Conservation (phyloP, 345 rosid genomes). For the Boechera retrofracta region DNA sequence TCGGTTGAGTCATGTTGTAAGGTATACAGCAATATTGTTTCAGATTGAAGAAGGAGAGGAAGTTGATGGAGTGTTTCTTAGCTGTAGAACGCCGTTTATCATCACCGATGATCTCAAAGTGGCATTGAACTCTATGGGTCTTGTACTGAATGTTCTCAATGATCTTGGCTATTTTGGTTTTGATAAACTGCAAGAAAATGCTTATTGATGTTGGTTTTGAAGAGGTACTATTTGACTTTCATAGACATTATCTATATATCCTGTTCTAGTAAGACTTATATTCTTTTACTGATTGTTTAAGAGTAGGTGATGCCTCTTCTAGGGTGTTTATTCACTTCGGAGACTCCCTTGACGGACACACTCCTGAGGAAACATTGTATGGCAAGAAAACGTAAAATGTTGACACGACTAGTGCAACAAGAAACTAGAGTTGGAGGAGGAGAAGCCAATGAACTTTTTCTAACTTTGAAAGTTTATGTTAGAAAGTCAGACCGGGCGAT, state of each 20-base stretch:
- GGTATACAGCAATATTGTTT: background rate
- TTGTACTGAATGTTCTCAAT: too few relatives aligned
- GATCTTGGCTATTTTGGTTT: too few relatives aligned
- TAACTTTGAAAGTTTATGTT: constrained; percentile 11
- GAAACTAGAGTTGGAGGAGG: background rate
- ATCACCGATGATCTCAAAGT: too few relatives aligned
- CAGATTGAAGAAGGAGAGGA: too few relatives aligned
- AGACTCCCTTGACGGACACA: constrained; percentile 28
- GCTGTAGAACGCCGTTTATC: too few relatives aligned
- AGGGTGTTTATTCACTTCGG: constrained; percentile 13
- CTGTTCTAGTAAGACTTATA: too few relatives aligned
- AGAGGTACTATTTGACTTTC: too few relatives aligned
- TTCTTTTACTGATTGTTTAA: background rate
- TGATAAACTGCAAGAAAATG: background rate
- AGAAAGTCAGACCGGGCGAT: background rate
- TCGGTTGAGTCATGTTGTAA: constrained; percentile 8
- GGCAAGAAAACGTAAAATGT: background rate
- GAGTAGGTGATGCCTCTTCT: constrained; percentile 33
- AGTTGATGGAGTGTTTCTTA: too few relatives aligned
- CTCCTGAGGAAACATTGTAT: constrained; percentile 27
- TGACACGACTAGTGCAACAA: background rate
- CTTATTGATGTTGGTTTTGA: constrained; percentile 24
- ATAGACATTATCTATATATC: too few relatives aligned
- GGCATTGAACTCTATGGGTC: too few relatives aligned
- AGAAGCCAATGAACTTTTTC: too few relatives aligned